Evolutionary conservation across 1,284 basidiomycete genomes (phyloP).

Genomic region (Pseudozyma sp.): DNA sequence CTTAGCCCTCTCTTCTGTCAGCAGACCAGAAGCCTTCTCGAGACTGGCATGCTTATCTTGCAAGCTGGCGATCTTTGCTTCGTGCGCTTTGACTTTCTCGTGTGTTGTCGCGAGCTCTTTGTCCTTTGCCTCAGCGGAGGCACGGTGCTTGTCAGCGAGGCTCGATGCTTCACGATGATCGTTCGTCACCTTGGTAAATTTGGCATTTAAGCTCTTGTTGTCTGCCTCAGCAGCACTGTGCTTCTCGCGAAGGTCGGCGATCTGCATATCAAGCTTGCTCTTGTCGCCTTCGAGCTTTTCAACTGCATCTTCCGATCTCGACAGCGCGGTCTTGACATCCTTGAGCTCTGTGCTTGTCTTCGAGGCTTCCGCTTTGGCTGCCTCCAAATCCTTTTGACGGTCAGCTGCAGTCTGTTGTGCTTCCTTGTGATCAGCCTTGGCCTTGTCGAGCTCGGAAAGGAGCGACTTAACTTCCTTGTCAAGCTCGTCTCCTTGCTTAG

Average conservation of each 20-base stretch:
- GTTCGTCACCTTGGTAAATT: slow-evolving; percentile 16
- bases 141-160: slow-evolving; percentile 13
- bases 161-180: slow-evolving; percentile 17
- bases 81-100: slow-evolving; percentile 19
- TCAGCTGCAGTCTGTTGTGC: slow-evolving; percentile 18
- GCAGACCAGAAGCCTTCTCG: slow-evolving; percentile 10
- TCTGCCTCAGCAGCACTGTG: slow-evolving; percentile 12
- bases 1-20: slow-evolving; percentile 8
- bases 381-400: slow-evolving; percentile 21
- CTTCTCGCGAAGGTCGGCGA: slow-evolving; percentile 19
- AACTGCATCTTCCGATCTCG: slow-evolving; percentile 14
- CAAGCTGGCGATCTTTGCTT: slow-evolving; percentile 15
- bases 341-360: slow-evolving; percentile 21
- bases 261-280: slow-evolving; percentile 2
- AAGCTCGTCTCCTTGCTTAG: slow-evolving; percentile 24
- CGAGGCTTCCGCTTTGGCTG: slow-evolving; percentile 8
- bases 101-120: slow-evolving; percentile 20
- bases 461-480: slow-evolving; percentile 20
- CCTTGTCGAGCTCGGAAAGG: slow-evolving; percentile 20
- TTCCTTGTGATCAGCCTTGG: slow-evolving; percentile 19
- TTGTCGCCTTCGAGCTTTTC: slow-evolving; percentile 28
- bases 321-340: slow-evolving; percentile 8
- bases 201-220: slow-evolving; percentile 11
- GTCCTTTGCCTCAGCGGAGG: slow-evolving; percentile 13
- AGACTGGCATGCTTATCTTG: slow-evolving; percentile 19